Evolutionary conservation across 1,284 basidiomycete genomes (phyloP), one percentile per base, ranked within the genome.

Genomic region (Apiotrichum gamsii): DNA sequence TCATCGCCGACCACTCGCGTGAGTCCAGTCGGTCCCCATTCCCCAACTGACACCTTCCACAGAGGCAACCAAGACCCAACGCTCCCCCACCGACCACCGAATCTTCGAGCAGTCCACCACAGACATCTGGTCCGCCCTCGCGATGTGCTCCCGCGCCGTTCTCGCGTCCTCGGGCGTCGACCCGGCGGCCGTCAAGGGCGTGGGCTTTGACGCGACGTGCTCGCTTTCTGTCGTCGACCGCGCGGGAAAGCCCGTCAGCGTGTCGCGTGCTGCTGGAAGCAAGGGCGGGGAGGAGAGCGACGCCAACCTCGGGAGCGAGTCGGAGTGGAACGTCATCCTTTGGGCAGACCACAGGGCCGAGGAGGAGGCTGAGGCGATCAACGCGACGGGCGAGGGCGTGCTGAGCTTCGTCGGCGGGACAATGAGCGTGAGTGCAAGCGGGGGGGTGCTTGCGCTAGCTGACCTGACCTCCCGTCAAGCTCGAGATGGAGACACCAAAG

Each of bases 181-280:
- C 20, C 80, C 85, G 13, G 69, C 75, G 3, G 71, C 77, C 5
- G 83, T 98, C 56, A 90, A 87, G 63, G 94, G 94, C 1, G 68
- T 98, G 47, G 91, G 93, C 10, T 96, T 97, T 68, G 94, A 97
- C 71, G 94, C 93, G 42, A 98, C 94, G 0, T 98, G 95, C 74
- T 94, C 90, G 0, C 78, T 98, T 30, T 90, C 93, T 0, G 93
- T 97, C 20, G 78, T 84, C 1, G 83, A 90, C 64, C 73, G 80
- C 45, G 63, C 80, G 14, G 90, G 90, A 4, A 74, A 79, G 37
- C 87, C 93, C 0, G 76, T 96, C 30, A 76, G 77, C n/a, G 84
- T 98, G 39, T 88, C 86, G 2, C 82, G 81, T 46, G 53, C 59
- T 2, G 55, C 53, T 8, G 40, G 18, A 4, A 46, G 32, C 6